These are phyloP conservation scores for Metschnikowia continentalis DNA, from an alignment of 805 yeast genomes.

Conservation along the genomic window DNA sequence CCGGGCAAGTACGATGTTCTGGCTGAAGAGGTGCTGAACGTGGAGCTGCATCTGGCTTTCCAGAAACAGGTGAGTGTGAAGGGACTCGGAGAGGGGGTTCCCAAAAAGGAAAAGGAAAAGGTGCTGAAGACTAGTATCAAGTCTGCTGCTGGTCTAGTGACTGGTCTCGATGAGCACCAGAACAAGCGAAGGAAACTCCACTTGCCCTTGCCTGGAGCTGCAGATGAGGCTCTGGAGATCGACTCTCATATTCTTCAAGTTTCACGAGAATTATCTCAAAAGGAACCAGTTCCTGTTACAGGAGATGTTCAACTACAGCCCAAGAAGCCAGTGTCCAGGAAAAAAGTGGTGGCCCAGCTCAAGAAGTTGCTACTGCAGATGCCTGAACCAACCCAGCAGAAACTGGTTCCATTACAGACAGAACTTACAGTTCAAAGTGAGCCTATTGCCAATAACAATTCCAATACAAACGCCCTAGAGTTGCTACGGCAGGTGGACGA, in stretches of 20 bases:
- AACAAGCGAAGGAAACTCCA: conserved; percentile 26
- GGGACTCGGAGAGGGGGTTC: conserved; percentile 30
- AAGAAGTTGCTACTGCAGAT: conserved; percentile 1
- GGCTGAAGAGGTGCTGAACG: conserved; percentile 50
- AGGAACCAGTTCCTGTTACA: conserved; percentile 8
- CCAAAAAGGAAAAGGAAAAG: conserved; percentile 8
- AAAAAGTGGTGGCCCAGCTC: not conserved
- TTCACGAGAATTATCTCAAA: conserved; percentile 22
- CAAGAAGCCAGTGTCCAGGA: not conserved
- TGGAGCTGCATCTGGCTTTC: conserved; percentile 36
- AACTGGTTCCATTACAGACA: not conserved
- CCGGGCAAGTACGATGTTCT: conserved; percentile 65
- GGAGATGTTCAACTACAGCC: not conserved
- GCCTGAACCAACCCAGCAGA: conserved; percentile 1
- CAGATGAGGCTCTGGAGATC: conserved; percentile 14
- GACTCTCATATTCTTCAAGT: conserved; percentile 34
- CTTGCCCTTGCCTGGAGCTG: conserved; percentile 22
- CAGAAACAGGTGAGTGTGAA: conserved; percentile 37
- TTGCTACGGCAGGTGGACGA: conserved; percentile 1
- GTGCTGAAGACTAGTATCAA: conserved; percentile 18
- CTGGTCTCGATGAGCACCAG: conserved; percentile 19
- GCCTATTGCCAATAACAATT: not conserved
- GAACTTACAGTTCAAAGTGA: not conserved
- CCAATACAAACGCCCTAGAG: not conserved
- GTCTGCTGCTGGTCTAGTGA: conserved; percentile 22